Base-by-base conservation (phyloP, 768 basidiomycete genomes). In the Leccinum broughii region DNA sequence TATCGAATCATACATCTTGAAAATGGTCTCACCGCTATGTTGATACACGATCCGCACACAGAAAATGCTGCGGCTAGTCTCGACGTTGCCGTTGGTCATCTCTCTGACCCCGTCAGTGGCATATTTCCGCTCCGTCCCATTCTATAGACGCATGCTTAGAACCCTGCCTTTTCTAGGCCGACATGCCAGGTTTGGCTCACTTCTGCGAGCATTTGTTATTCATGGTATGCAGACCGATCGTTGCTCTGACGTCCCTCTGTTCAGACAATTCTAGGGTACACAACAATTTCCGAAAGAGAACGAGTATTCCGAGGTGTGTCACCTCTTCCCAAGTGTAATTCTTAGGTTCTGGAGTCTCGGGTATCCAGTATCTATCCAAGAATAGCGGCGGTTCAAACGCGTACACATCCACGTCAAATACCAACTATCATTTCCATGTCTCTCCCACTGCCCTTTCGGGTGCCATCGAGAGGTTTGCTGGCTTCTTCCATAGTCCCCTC, bases 141-240 rank as follows among this genome's bases (percentile, higher is more conserved):
- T 55, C 35, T n/a, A 52, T 46, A 11, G 20, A n/a, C 3, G 3
- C n/a, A 10, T 51, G 0, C 55, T 69, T 8, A 62, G n/a, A 13
- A 11, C 32, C 24, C 32, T 10, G 15, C 39, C 50, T 30, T 49
- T 6, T 60, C 50, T 52, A 92, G 86, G 86, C 83, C 71, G 93
- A 96, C 70, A 90, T 95, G 83, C 94, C 92, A 10, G 94, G 94
- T 11, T 81, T 95, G 49, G 94, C 94, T 52, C 93, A 96, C 74
- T 95, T 95, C 70, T 95, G 95, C 76, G 96, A 99, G 72, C 96
- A 99, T 74, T 72, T 99, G 53, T 75, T 97, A 62, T 99, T 99
- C 76, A 93, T 99, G 88, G 95, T 94, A 66, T 62, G 86, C 73
- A 5, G 8, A 34, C 6, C 35, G 35, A 41, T 51, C 35, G 8